Evolutionary conservation across 2,329 filamentous ascomycete genomes (phyloP).

Genomic region (Zasmidium angulare): DNA sequence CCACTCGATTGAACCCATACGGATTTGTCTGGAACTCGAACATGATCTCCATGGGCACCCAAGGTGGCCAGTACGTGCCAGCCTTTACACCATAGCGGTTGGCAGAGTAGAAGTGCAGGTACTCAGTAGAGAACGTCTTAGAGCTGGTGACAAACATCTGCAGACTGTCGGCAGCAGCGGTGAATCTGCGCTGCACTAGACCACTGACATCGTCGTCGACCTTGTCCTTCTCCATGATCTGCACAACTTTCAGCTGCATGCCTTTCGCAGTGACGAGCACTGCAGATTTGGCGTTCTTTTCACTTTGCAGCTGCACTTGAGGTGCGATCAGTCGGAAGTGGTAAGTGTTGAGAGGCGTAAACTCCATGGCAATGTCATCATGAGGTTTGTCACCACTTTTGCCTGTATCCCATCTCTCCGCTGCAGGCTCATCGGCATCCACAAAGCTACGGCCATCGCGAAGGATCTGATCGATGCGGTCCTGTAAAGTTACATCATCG

Average conservation of each 20-base stretch:
- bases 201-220: conserved; percentile 92
- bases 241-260: conserved; percentile 96
- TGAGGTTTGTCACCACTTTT: conserved; percentile 37
- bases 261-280: conserved; percentile 94
- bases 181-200: conserved; percentile 89
- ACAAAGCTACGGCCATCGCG: conserved; percentile 83
- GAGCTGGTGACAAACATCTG: conserved; percentile 98
- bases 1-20: conserved; percentile 96
- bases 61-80: conserved; percentile 91
- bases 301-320: conserved; percentile 96
- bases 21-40: conserved; percentile 93
- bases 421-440: conserved; percentile 62
- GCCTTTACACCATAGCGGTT: conserved; percentile 85
- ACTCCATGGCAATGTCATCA: conserved; percentile 81
- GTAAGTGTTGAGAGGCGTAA: conserved; percentile 88
- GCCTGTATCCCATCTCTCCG: conserved; percentile 41
- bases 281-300: conserved; percentile 97
- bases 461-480: conserved; percentile 81
- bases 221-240: conserved; percentile 95
- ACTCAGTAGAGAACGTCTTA: conserved; percentile 80
- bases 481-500: conserved; percentile 69
- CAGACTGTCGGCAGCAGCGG: conserved; percentile 93
- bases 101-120: conserved; percentile 90
- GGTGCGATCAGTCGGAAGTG: conserved; percentile 93
- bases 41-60: conserved; percentile 98